A percentile compares a stretch with the other conserved stretches of the same genome.
Conservation (phyloP, 1,139 yeast genomes). For the Yamadazyma dushanensis region DNA sequence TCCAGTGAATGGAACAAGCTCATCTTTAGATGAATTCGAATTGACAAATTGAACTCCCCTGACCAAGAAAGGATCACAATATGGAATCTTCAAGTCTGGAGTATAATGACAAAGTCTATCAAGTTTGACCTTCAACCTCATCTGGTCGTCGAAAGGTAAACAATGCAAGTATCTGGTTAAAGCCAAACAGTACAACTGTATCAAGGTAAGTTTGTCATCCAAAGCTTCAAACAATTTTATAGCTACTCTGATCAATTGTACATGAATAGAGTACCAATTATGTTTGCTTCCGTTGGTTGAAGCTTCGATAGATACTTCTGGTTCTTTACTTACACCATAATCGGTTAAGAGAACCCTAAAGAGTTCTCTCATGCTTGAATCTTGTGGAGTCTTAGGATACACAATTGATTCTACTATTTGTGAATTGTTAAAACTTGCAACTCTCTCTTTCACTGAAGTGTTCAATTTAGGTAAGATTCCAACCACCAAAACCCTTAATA, state of each 20-base stretch:
- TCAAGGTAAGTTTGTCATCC: constrained; percentile 46
- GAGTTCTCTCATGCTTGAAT: constrained; percentile 27
- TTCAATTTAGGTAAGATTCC: constrained; percentile 48
- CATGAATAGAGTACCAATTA: constrained; percentile 59
- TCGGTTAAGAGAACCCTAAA: constrained; percentile 39
- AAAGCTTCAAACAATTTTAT: constrained; percentile 53
- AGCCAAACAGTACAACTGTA: constrained; percentile 50
- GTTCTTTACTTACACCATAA: constrained; percentile 39
- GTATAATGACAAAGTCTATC: constrained; percentile 20
- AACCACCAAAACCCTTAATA: constrained; percentile 59
- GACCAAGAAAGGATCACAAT: constrained; percentile 74
- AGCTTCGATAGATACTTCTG: constrained; percentile 25
- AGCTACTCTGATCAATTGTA: constrained; percentile 56
- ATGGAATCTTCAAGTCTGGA: constrained; percentile 30
- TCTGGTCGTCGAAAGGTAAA: constrained; percentile 39
- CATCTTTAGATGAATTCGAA: constrained; percentile 22
- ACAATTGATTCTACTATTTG: constrained; percentile 5
- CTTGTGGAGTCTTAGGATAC: background rate
- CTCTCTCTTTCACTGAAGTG: background rate
- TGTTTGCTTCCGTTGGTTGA: constrained; percentile 23
- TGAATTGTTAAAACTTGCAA: constrained; percentile 6
- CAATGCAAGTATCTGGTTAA: constrained; percentile 57
- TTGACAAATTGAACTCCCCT: constrained; percentile 46
- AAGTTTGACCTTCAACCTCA: constrained; percentile 28
- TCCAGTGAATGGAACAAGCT: constrained; percentile 37